Percentiles rank a stretch among this genome's conserved stretches.
These are phyloP conservation scores for Chrysanthemum lavandulifolium DNA, from an alignment of 129 eudicot species.

Conservation along the genomic window DNA sequence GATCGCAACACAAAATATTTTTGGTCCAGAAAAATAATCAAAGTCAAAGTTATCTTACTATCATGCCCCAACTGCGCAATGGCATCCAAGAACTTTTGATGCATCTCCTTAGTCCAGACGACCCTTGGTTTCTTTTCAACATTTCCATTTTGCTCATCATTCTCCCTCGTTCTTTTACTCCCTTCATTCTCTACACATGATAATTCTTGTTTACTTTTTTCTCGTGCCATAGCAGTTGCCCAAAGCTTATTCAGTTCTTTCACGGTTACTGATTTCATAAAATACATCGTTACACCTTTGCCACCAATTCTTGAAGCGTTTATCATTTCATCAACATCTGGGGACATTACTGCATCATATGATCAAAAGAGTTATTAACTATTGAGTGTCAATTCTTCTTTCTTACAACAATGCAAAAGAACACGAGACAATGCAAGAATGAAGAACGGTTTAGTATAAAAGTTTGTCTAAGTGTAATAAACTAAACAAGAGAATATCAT, in stretches of 20 bases:
- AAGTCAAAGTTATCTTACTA: slow-evolving; percentile 34
- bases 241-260: slow-evolving; percentile 37
- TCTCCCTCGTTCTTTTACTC: slow-evolving; percentile 14
- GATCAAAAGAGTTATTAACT: slow-evolving; percentile 5
- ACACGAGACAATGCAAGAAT: slow-evolving; percentile 5
- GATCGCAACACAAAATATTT: slow-evolving; percentile 8
- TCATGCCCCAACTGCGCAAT: slow-evolving; percentile 36
- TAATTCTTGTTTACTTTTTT: slow-evolving; percentile 23
- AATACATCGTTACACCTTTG: slow-evolving; percentile 33
- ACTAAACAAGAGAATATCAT: not conserved
- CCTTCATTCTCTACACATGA: slow-evolving; percentile 15
- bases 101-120: slow-evolving; percentile 44
- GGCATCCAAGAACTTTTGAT: slow-evolving; percentile 42
- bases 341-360: slow-evolving; percentile 36
- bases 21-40: slow-evolving; percentile 4
- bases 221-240: slow-evolving; percentile 37
- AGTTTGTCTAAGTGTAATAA: not conserved
- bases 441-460: not conserved
- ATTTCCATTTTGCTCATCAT: slow-evolving; percentile 27
- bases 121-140: slow-evolving; percentile 37
- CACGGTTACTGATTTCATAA: slow-evolving; percentile 33
- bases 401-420: slow-evolving; percentile 9
- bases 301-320: slow-evolving; percentile 18
- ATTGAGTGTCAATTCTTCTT: not conserved
- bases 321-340: slow-evolving; percentile 29